Percentiles rank a stretch among this genome's conserved stretches.
These are phyloP conservation scores for Iris pallida DNA, from an alignment of 116 monocot genomes.

Conservation along the genomic window DNA sequence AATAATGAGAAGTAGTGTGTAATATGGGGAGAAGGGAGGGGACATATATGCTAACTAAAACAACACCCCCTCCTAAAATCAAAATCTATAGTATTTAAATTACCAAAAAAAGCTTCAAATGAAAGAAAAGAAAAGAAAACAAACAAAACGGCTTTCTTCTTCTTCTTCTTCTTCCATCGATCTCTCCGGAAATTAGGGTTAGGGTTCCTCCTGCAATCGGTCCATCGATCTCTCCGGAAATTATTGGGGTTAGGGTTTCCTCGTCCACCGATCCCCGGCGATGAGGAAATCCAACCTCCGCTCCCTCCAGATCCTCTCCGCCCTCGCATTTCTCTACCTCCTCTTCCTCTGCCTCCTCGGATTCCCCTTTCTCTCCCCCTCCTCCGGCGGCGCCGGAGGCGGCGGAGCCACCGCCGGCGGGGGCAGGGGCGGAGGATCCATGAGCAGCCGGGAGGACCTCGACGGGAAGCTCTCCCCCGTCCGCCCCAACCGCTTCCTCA, in stretches of 20 bases:
- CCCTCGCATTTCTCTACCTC: constrained; percentile 26
- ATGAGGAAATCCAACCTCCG: constrained; percentile 34
- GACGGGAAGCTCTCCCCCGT: constrained; percentile 21
- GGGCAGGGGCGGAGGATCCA: constrained; percentile 9
- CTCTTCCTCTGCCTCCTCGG: constrained; percentile 34
- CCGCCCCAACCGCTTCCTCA: constrained; percentile 21
- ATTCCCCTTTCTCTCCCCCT: constrained; percentile 25
- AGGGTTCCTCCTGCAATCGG: not conserved
- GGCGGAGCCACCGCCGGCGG: constrained; percentile 4
- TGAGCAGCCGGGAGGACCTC: constrained; percentile 18
- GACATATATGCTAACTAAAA: not conserved
- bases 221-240: not conserved
- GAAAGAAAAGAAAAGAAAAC: not conserved
- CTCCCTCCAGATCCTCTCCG: constrained; percentile 32
- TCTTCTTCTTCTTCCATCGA: not conserved
- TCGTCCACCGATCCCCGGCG: not conserved
- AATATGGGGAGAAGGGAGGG: not conserved
- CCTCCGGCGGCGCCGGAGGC: constrained; percentile 11
- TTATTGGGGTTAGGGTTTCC: constrained; percentile 13
- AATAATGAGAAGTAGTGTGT: not conserved
- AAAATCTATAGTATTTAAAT: not conserved
- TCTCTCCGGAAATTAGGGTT: not conserved
- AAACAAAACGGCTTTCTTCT: constrained; percentile 2
- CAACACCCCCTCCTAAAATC: not conserved
- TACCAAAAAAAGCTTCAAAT: not conserved